Conservation (phyloP, 176 grass and related monocot genomes). For the Olyra latifolia region DNA sequence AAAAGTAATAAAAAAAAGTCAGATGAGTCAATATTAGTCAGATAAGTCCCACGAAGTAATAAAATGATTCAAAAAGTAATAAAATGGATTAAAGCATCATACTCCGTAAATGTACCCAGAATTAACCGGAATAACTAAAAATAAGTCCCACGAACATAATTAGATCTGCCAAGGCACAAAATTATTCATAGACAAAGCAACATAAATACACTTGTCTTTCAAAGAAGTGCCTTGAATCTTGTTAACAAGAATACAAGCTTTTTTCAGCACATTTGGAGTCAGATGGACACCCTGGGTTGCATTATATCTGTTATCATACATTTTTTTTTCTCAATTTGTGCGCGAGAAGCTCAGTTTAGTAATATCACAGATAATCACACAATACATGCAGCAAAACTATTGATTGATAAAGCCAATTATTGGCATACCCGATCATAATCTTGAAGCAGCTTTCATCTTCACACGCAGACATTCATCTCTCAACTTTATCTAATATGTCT, state of each 20-base stretch:
- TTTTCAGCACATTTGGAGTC: constrained; percentile 93
- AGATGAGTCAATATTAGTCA: too few species aligned
- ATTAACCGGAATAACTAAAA: background rate
- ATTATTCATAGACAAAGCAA: background rate
- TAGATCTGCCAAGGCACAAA: background rate
- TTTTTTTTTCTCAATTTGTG: constrained; percentile 41
- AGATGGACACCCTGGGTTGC: constrained; percentile 93
- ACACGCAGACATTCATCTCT: constrained; percentile 88
- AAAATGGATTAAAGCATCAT: background rate
- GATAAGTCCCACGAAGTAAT: too few species aligned
- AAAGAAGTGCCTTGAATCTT: constrained; percentile 86
- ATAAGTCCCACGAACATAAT: constrained; percentile 7
- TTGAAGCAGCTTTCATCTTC: constrained; percentile 87
- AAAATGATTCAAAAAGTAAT: constrained; percentile 9
- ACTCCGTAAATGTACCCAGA: background rate
- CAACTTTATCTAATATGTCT: constrained; percentile 96
- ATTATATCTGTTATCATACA: constrained; percentile 99
- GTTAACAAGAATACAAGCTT: constrained; percentile 90
- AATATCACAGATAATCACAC: too few species aligned
- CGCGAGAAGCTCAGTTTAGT: constrained; percentile 16
- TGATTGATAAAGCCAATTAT: constrained; percentile 19
- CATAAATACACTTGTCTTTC: background rate
- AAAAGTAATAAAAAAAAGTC: too few species aligned
- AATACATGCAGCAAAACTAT: background rate
- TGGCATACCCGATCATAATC: constrained; percentile 84